These are phyloP conservation scores for Trichopus zeylanicus DNA, from an alignment of 116 monocot species.

Conservation along the genomic window DNA sequence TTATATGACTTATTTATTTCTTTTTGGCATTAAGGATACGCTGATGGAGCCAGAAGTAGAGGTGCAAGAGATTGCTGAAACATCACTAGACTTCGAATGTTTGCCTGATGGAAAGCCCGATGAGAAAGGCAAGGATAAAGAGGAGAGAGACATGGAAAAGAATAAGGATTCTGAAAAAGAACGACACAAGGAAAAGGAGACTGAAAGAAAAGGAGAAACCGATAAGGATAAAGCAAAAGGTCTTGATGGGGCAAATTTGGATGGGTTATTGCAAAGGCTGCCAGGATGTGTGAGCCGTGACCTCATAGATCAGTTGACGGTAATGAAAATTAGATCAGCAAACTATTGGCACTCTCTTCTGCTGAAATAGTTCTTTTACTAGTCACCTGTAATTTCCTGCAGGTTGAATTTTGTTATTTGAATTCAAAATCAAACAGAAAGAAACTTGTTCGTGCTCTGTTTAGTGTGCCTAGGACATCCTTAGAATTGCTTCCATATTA, in stretches of 20 bases:
- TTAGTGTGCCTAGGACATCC: constrained; percentile 90
- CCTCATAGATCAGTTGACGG: constrained; percentile 94
- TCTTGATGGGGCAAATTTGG: constrained; percentile 71
- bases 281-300: constrained; percentile 95
- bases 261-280: constrained; percentile 81
- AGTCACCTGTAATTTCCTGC: constrained; percentile 1
- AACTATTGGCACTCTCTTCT: neutral
- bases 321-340: constrained; percentile 22
- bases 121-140: constrained; percentile 67
- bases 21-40: constrained; percentile 30
- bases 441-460: constrained; percentile 76
- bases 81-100: constrained; percentile 28
- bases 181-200: constrained; percentile 61
- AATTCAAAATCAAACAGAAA: constrained; percentile 93
- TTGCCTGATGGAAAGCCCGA: constrained; percentile 45
- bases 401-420: constrained; percentile 98
- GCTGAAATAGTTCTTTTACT: neutral
- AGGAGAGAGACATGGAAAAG: constrained; percentile 57
- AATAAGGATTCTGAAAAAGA: constrained; percentile 68
- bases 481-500: constrained; percentile 90
- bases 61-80: constrained; percentile 31
- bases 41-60: constrained; percentile 43
- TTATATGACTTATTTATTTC: neutral
- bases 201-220: constrained; percentile 60
- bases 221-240: constrained; percentile 81